phyloP scores from a whole-genome alignment of 2,329 filamentous ascomycete species.

The Pseudopithomyces chartarum region DNA sequence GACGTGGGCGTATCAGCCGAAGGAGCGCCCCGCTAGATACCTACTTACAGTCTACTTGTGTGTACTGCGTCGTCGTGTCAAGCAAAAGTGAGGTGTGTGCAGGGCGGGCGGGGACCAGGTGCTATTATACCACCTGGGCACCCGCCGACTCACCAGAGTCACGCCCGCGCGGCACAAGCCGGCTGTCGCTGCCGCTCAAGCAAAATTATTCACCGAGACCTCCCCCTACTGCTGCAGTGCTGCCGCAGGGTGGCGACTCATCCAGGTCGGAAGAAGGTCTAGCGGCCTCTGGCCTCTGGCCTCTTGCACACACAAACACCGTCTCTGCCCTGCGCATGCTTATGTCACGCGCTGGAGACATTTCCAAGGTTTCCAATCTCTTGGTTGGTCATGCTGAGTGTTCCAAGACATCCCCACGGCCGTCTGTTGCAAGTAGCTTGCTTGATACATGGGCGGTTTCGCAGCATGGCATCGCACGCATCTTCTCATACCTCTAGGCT shows the following conservation, averaged over 20 bases:
- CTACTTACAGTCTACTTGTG: slow-evolving; percentile 30
- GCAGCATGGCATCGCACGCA: slow-evolving; percentile 16
- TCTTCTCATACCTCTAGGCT: slow-evolving; percentile 18
- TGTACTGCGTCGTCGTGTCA: too few species aligned
- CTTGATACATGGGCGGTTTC: slow-evolving; percentile 15
- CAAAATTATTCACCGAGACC: slow-evolving; percentile 36
- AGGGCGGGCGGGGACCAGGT: too few species aligned
- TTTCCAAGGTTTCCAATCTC: too few species aligned
- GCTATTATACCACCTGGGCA: slow-evolving; percentile 33
- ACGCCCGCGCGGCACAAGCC: slow-evolving; percentile 25
- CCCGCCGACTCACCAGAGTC: slow-evolving; percentile 23
- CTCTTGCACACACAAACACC: too few species aligned
- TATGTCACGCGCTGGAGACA: too few species aligned
- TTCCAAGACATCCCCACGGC: slow-evolving; percentile 3
- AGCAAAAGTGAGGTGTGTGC: too few species aligned
- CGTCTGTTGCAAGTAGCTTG: slow-evolving; percentile 11
- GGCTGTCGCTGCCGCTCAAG: slow-evolving; percentile 28
- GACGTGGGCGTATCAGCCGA: slow-evolving; percentile 37
- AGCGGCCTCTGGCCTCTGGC: too few species aligned
- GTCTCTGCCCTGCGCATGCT: slow-evolving; percentile 11
- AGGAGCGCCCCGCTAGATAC: slow-evolving; percentile 23
- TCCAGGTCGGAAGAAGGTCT: slow-evolving; percentile 32
- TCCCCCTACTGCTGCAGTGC: slow-evolving; percentile 21
- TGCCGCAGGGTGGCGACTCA: slow-evolving; percentile 34
- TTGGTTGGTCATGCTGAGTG: background rate